Conservation (phyloP, 768 basidiomycete genomes). For the Leccinum rimulosum region DNA sequence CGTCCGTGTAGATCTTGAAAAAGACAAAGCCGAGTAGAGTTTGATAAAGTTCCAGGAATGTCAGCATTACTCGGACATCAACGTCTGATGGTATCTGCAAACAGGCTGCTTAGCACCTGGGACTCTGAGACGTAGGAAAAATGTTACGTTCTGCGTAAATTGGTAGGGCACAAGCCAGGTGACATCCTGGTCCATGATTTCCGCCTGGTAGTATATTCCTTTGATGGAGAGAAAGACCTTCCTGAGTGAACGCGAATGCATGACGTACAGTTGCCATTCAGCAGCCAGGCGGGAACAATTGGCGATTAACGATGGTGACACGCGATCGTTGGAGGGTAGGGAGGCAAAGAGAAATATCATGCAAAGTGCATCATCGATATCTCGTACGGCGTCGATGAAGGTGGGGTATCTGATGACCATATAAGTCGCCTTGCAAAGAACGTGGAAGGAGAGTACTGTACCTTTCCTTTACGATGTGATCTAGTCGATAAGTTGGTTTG, state of each 20-base stretch:
- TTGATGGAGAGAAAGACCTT: conserved; percentile 97
- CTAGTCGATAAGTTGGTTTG: conserved; percentile 86
- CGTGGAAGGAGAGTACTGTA: conserved; percentile 33
- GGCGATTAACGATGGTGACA: conserved; percentile 81
- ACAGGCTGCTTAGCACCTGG: conserved; percentile 8
- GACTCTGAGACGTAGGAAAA: background rate
- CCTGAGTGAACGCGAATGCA: conserved; percentile 79
- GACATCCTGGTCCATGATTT: conserved; percentile 87
- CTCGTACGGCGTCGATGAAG: conserved; percentile 91
- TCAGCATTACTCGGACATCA: conserved; percentile 96
- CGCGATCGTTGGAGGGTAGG: conserved; percentile 79
- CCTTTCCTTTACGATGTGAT: conserved; percentile 98
- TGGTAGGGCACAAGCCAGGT: conserved; percentile 98
- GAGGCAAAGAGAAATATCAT: conserved; percentile 92
- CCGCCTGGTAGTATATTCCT: conserved; percentile 97
- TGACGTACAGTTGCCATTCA: conserved; percentile 96
- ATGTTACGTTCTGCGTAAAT: conserved; percentile 87
- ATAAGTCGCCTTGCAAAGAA: conserved; percentile 4
- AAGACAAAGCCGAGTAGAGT: conserved; percentile 93
- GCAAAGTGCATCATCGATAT: conserved; percentile 96
- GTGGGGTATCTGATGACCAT: conserved; percentile 78
- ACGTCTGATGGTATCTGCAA: conserved; percentile 88
- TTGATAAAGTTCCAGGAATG: conserved; percentile 97
- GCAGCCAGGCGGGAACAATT: conserved; percentile 88
- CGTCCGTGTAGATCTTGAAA: conserved; percentile 98